A percentile compares a stretch with the other conserved stretches of the same genome.
Conservation (phyloP, 352 stramenopile species). For the Globisporangium solare region DNA sequence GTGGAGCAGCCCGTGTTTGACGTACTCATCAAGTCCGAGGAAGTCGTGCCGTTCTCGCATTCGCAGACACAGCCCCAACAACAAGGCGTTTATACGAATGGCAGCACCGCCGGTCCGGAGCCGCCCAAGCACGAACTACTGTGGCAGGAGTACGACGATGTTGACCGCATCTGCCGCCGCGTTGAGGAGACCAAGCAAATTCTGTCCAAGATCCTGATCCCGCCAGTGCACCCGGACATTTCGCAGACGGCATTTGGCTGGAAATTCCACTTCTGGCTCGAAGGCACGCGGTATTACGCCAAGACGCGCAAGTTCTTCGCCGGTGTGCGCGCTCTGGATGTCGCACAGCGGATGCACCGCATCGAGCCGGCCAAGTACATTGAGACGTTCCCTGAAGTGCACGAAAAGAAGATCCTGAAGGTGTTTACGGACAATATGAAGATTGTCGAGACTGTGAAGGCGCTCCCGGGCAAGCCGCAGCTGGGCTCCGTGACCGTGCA, state of each 20-base stretch:
- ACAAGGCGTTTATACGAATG: no score
- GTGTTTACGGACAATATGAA: constrained; percentile 44
- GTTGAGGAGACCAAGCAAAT: constrained; percentile 35
- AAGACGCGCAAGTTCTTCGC: constrained; percentile 62
- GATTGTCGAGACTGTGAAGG: constrained; percentile 51
- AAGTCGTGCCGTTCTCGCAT: constrained; percentile 11
- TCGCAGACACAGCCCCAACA: not conserved
- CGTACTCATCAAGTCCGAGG: constrained; percentile 23
- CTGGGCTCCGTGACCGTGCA: constrained; percentile 42
- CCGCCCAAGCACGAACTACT: constrained; percentile 5
- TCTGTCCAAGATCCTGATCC: constrained; percentile 41
- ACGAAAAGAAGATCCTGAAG: constrained; percentile 45
- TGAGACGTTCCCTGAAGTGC: constrained; percentile 54
- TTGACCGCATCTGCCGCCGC: constrained; percentile 23
- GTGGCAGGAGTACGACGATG: constrained; percentile 23
- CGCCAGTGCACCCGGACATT: constrained; percentile 26
- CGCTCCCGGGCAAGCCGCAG: constrained; percentile 40
- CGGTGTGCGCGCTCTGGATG: constrained; percentile 38
- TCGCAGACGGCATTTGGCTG: constrained; percentile 52
- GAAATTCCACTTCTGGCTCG: constrained; percentile 59
- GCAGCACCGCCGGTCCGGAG: no score
- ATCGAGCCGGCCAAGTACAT: constrained; percentile 51
- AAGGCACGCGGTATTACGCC: constrained; percentile 47
- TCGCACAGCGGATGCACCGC: constrained; percentile 50
- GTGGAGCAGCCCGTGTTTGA: constrained; percentile 19